Evolutionary conservation across 2,329 filamentous ascomycete genomes (phyloP), one percentile per base, ranked within the genome.

Genomic region (Hypoxylon sp.): DNA sequence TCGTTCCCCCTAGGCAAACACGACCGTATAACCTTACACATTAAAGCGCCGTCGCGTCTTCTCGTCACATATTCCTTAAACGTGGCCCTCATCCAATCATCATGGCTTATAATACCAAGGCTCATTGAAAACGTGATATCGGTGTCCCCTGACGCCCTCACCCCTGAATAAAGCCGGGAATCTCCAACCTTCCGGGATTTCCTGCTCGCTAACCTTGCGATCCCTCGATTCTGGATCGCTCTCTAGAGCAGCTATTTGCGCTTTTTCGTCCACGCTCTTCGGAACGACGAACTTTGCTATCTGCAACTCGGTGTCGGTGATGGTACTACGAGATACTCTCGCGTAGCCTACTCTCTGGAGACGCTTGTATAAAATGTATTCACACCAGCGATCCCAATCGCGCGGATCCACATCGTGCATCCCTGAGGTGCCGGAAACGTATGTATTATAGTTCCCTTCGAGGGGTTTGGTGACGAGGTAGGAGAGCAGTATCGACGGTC

Each of bases 311-410:
- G 96, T 99, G 77, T 99, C 96, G 11, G 96, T 99, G 72, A 99
- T 98, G 1, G 93, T 96, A 72, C 90, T 89, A 72, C 96, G 86
- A 73, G 91, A 95, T 54, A 99, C 90, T 56, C 96, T 85, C 3
- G 96, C 96, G 77, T 99, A 99, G 1, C 93, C 95, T 0, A 91
- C 90, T 66, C 95, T 87, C 79, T 89, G 90, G 67, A 99, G 80
- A 11, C 89, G 89, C 83, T 97, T 97, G 84, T 93, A 99, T 24
- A 99, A 82, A 70, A 99, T 97, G 79, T 99, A 99, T 82, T 99
- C 95, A 82, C 96, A 99, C 96, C 96, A 99, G 58, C 96, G 85
- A 78, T 99, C 96, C 93, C 93, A 97, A 77, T 99, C 96, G 2
- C 84, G 89, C 0, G 90, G 87, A 75, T 99, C 96, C 51, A 99